Base-by-base conservation (phyloP, 441 rosid genomes). In the Monsonia emarginata region DNA sequence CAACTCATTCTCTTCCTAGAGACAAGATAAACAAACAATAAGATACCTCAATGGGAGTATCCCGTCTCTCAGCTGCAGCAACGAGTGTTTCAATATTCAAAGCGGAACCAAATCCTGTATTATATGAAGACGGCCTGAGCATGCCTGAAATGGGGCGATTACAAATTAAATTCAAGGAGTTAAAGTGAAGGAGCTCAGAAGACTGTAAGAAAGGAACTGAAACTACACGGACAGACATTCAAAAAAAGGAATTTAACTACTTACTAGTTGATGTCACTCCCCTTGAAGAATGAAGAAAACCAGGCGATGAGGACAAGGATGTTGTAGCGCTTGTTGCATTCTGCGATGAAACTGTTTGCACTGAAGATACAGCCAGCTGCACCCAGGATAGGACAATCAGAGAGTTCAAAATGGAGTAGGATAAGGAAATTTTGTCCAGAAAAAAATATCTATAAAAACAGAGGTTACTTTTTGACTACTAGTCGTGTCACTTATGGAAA, bases 11-110 rank as follows among this genome's bases (percentile, higher is more conserved):
- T 16, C 36, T 59, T 38, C 7, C 38, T 7, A 28, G 10, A 59
- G 63, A 26, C 27, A 28, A 26, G 42, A 19, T 42, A 32, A 40
- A 54, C 50, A 52, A 63, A 18, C n/a, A 34, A 19, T 26, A 26
- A 44, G 27, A 18, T 79, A 95, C 99, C 97, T 95, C 97, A 61
- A 95, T 83, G 56, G 84, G 93, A 40, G 86, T 83, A 65, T 89
- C 95, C 66, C 98, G 87, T 80, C 97, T 87, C 84, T 88, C 99
- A 28, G 98, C 98, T 68, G 99, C 99, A 78, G 98, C 96, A 75
- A 88, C 95, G 60, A 95, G 86, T 66, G 99, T 95, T 80, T 88
- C 98, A 75, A 95, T 90, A 80, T 88, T 95, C 87, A 95, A 77
- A 60, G 99, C 95, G 70, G 99, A 91, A 72, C 98, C 99, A 82